Evolutionary conservation across 768 basidiomycete genomes (phyloP).

Genomic region (Leccinum boreale): DNA sequence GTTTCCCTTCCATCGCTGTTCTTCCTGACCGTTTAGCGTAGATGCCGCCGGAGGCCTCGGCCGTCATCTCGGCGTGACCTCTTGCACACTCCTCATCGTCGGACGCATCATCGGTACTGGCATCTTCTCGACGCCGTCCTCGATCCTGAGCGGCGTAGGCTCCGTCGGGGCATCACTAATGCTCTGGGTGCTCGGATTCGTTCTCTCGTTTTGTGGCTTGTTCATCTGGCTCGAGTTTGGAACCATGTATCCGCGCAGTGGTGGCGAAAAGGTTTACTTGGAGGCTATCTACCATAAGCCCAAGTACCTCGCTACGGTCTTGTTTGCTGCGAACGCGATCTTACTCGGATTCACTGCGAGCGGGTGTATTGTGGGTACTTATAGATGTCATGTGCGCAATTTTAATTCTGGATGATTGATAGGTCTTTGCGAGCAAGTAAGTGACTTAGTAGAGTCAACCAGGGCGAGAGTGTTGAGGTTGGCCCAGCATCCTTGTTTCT

Average conservation of each 20-base stretch:
- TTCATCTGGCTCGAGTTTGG: constrained; percentile 66
- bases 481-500: constrained; percentile 45
- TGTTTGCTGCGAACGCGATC: constrained; percentile 49
- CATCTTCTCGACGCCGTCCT: constrained; percentile 63
- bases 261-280: constrained; percentile 62
- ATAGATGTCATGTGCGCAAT: neutral
- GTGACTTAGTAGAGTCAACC: neutral
- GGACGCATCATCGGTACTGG: constrained; percentile 61
- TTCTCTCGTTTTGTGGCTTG: constrained; percentile 54
- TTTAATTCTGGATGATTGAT: neutral
- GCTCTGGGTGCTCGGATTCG: constrained; percentile 62
- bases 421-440: constrained; percentile 37
- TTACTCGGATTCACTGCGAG: constrained; percentile 40
- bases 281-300: constrained; percentile 52
- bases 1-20: neutral
- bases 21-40: constrained; percentile 11
- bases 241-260: constrained; percentile 60
- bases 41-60: constrained; percentile 56
- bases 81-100: constrained; percentile 55
- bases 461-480: neutral
- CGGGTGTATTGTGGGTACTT: constrained; percentile 42
- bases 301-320: constrained; percentile 44
- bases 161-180: constrained; percentile 59
- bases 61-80: constrained; percentile 53
- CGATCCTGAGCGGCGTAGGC: constrained; percentile 53